Base-by-base conservation (phyloP, 768 basidiomycete genomes). In the Baorangia bicolor region DNA sequence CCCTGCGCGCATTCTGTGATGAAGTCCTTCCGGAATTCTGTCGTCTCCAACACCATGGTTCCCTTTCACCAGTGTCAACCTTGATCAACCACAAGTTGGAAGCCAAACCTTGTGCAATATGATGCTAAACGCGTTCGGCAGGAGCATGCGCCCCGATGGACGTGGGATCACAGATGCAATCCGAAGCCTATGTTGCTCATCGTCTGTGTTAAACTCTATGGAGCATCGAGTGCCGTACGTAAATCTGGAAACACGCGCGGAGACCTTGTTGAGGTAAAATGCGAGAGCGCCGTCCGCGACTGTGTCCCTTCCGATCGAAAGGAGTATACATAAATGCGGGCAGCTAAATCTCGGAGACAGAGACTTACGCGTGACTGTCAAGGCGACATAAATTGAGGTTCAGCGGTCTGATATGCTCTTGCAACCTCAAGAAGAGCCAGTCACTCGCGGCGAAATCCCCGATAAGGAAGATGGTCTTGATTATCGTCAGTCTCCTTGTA, bases 351-450 rank as follows among this genome's bases (percentile, higher is more conserved):
- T 34, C 8, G 20, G 37, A 67, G n/a, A n/a, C n/a, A 70, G 28
- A 13, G 53, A 27, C 67, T 56, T 13, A 81, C 83, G 82, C 74
- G 62, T 81, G 78, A 31, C 74, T 75, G 51, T 83, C 80, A 6
- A 81, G 83, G 4, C 81, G 75, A 53, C 75, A 73, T 34, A 84
- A 71, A 21, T 73, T 67, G 33, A 82, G 49, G 2, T 73, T 69
- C 13, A 72, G 51, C 0, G 70, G 67, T 21, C 57, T 64, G n/a
- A 84, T 62, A 2, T 69, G 59, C 1, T 41, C 51, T 38, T 70
- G 63, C 18, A 79, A 53, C 27, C 40, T 69, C 14, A 60, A 55
- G 34, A 74, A 79, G 10, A 80, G 69, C 73, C 75, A 80, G 44
- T 77, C 74, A 40, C 69, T 80, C 5, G 74, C 74, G 9, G 76